Evolutionary conservation across 139 green algal genomes (phyloP).

Genomic region (Gonium pectorale): DNA sequence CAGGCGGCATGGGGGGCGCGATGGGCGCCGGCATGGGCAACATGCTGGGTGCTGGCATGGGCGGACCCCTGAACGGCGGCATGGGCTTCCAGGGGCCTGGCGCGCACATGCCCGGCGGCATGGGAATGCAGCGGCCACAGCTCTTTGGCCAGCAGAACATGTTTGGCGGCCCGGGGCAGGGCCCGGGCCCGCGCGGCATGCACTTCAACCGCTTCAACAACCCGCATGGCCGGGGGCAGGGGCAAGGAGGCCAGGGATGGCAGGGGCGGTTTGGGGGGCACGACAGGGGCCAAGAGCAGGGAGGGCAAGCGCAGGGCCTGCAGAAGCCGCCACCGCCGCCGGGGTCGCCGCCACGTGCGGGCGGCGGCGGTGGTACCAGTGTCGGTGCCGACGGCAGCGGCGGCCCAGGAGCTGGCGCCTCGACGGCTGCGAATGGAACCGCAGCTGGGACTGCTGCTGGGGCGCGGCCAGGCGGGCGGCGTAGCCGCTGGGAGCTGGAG

Average conservation of each 20-base stretch:
- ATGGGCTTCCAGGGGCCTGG: conserved; percentile 2
- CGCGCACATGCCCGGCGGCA: neutral
- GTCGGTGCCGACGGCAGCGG: neutral
- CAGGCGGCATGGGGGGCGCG: neutral
- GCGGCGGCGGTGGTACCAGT: neutral
- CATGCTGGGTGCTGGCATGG: too few relatives aligned
- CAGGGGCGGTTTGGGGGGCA: conserved; percentile 6
- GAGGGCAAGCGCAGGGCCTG: neutral
- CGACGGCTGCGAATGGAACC: neutral
- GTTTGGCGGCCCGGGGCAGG: neutral
- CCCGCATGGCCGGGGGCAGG: neutral
- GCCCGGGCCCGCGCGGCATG: neutral
- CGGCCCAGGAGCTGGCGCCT: neutral
- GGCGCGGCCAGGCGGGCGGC: neutral
- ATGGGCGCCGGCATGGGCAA: too few relatives aligned
- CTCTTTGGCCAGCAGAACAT: neutral
- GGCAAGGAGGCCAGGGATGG: conserved; percentile 7
- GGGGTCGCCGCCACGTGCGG: neutral
- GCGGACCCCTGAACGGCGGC: too few relatives aligned
- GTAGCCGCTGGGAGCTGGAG: conserved; percentile 43
- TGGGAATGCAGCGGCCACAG: conserved; percentile 10
- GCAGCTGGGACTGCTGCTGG: neutral
- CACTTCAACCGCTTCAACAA: neutral
- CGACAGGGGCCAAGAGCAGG: neutral
- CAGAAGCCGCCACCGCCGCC: neutral